These are phyloP conservation scores for Ceratobasidium sp. DNA, from an alignment of 1,284 basidiomycete genomes.

Conservation along the genomic window DNA sequence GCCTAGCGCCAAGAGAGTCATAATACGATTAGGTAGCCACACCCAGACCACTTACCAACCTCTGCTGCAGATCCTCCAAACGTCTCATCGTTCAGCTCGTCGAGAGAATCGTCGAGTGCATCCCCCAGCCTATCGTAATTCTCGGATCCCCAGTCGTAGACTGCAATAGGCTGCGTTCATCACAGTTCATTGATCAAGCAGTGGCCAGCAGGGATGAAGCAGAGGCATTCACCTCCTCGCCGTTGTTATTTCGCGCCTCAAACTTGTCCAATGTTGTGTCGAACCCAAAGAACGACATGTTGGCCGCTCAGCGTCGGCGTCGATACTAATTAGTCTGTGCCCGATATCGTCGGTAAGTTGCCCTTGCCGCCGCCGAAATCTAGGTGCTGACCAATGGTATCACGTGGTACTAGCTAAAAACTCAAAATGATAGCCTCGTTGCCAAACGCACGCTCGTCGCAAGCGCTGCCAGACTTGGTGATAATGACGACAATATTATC, in stretches of 20 bases:
- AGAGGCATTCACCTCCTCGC: slow-evolving; percentile 67
- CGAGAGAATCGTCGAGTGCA: slow-evolving; percentile 84
- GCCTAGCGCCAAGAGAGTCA: slow-evolving; percentile 57
- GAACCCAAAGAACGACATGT: slow-evolving; percentile 81
- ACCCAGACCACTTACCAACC: slow-evolving; percentile 64
- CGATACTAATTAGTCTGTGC: not conserved
- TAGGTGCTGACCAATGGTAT: not conserved
- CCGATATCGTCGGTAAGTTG: slow-evolving; percentile 14
- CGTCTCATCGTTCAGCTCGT: slow-evolving; percentile 95
- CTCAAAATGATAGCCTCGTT: too few species aligned
- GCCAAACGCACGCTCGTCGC: not conserved
- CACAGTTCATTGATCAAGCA: not conserved
- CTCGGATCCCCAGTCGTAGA: slow-evolving; percentile 89
- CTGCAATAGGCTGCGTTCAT: slow-evolving; percentile 51
- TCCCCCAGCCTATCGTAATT: slow-evolving; percentile 90
- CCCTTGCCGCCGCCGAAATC: not conserved
- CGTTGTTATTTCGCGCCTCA: slow-evolving; percentile 60
- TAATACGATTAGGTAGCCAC: not conserved
- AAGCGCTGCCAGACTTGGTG: not conserved
- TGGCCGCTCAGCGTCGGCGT: not conserved
- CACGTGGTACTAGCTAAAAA: too few species aligned
- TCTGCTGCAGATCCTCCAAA: slow-evolving; percentile 73
- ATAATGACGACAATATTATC: not conserved
- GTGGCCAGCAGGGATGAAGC: slow-evolving; percentile 35
- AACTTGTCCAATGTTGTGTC: slow-evolving; percentile 67